phyloP scores from a whole-genome alignment of 768 basidiomycete genomes.

The Tricholoma bakamatsutake region DNA sequence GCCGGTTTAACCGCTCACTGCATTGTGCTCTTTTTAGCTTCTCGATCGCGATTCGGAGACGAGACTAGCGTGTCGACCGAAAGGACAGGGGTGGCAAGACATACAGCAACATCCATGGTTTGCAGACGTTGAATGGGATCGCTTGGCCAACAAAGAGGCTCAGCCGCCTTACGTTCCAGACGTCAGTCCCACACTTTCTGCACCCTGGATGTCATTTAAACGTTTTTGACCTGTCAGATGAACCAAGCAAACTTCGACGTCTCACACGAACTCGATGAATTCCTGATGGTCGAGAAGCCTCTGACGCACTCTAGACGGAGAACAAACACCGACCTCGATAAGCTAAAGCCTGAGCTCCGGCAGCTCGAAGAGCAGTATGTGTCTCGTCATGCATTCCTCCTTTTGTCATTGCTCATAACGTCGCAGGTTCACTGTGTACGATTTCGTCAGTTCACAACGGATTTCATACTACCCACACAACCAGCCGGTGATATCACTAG shows the following conservation, averaged over 20 bases:
- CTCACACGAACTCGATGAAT: constrained; percentile 94
- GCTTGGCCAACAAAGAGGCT: constrained; percentile 59
- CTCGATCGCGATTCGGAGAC: constrained; percentile 75
- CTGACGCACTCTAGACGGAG: constrained; percentile 92
- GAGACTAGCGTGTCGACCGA: constrained; percentile 74
- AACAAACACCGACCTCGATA: constrained; percentile 75
- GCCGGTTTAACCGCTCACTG: constrained; percentile 17
- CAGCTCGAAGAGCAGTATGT: constrained; percentile 89
- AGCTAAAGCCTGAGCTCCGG: constrained; percentile 86
- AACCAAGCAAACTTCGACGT: constrained; percentile 99
- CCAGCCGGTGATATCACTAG: constrained; percentile 46
- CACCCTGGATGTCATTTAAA: neutral
- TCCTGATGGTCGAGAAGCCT: constrained; percentile 97
- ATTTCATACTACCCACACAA: constrained; percentile 88
- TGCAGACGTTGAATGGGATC: constrained; percentile 71
- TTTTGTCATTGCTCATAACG: constrained; percentile 3
- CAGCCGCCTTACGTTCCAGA: constrained; percentile 89
- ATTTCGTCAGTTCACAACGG: constrained; percentile 67
- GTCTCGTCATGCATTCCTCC: neutral
- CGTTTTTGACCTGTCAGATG: constrained; percentile 43
- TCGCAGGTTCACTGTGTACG: constrained; percentile 81
- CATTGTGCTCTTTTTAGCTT: constrained; percentile 43
- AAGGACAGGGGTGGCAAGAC: constrained; percentile 68
- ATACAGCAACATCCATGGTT: constrained; percentile 88
- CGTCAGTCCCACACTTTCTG: constrained; percentile 44